Evolutionary conservation across 371 early-diverging fungal genomes (phyloP).

Genomic region (Apophysomyces sp.): DNA sequence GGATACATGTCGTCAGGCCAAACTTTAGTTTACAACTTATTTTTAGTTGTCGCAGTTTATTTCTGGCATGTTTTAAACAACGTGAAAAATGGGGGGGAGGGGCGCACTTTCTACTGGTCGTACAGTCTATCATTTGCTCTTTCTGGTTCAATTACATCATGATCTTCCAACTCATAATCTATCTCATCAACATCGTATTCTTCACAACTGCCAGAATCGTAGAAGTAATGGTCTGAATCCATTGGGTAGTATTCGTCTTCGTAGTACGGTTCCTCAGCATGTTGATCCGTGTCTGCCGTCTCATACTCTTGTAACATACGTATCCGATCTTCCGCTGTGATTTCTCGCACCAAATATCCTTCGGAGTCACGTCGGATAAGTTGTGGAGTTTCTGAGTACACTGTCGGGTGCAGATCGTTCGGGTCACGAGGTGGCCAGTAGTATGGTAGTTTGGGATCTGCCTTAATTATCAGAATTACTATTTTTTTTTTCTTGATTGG

Average conservation of each 20-base stretch:
- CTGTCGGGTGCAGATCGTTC: conserved; percentile 28
- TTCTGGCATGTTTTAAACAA: too few species aligned
- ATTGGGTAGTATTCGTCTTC: conserved; percentile 8
- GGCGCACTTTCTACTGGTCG: too few species aligned
- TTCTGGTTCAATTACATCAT: not conserved
- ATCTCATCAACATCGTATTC: not conserved
- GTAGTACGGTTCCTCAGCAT: not conserved
- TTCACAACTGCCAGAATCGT: not conserved
- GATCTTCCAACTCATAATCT: not conserved
- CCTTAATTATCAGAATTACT: not conserved
- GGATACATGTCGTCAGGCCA: too few species aligned
- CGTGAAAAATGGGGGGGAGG: too few species aligned
- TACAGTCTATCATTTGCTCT: not conserved
- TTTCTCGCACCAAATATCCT: conserved; percentile 48
- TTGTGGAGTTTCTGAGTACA: conserved; percentile 26
- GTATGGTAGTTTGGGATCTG: conserved; percentile 17
- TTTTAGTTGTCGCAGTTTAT: too few species aligned
- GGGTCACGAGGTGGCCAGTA: conserved; percentile 33
- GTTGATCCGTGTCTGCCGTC: not conserved
- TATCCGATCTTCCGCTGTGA: conserved; percentile 30
- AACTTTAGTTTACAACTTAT: too few species aligned
- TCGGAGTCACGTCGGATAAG: conserved; percentile 55
- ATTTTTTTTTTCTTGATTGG: not conserved
- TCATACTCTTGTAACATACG: conserved; percentile 11
- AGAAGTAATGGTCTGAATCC: not conserved